A percentile compares a stretch with the other conserved stretches of the same genome.
phyloP scores from a whole-genome alignment of 2,329 filamentous ascomycete species.

The Cryphonectria carpinicola region DNA sequence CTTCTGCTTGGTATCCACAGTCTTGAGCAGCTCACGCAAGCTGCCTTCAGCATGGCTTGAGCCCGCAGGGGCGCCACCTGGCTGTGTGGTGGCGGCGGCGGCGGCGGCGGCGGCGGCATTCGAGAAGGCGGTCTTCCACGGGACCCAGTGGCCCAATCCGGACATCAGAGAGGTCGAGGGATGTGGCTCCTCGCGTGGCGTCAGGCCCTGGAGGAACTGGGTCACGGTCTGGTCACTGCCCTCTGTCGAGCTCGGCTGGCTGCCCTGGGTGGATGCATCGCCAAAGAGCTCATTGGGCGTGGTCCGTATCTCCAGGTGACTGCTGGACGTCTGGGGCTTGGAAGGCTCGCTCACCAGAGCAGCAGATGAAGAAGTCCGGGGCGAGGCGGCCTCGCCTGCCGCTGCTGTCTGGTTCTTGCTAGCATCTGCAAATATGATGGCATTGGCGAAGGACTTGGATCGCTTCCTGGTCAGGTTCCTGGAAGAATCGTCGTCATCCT shows the following conservation, averaged over 20 bases:
- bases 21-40: constrained; percentile 55
- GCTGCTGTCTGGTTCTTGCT: constrained; percentile 40
- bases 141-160: constrained; percentile 51
- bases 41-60: constrained; percentile 60
- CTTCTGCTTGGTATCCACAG: constrained; percentile 36
- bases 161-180: constrained; percentile 40
- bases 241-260: constrained; percentile 36
- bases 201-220: constrained; percentile 32
- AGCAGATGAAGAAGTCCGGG: constrained; percentile 43
- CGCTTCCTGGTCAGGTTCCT: constrained; percentile 37
- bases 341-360: constrained; percentile 59
- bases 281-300: constrained; percentile 35
- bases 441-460: constrained; percentile 49
- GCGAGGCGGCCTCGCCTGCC: constrained; percentile 36
- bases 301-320: constrained; percentile 52
- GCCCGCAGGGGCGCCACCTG: constrained; percentile 4
- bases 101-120: constrained; percentile 30
- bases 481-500: constrained; percentile 25
- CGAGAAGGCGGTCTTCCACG: constrained; percentile 43
- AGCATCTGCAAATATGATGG: constrained; percentile 47
- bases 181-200: constrained; percentile 33
- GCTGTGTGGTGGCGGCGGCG: constrained; percentile 6
- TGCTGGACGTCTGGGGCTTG: constrained; percentile 59
- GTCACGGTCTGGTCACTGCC: constrained; percentile 28
- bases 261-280: constrained; percentile 26